Evolutionary conservation across 805 yeast genomes (phyloP).

Genomic region (Zygosaccharomyces kombuchaensis): DNA sequence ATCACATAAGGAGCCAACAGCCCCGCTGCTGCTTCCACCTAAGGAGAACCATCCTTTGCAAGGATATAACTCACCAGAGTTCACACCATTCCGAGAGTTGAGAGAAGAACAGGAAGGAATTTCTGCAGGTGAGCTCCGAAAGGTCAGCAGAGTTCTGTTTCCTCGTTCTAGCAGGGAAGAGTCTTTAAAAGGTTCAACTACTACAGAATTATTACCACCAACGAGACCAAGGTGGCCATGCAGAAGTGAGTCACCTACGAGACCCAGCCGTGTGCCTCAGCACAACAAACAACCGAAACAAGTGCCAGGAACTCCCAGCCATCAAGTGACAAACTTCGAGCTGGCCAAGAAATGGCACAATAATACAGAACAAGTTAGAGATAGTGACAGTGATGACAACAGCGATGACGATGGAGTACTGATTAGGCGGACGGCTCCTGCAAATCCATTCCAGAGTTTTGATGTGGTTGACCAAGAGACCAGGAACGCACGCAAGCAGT

Average conservation of each 20-base stretch:
- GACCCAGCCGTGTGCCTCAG: not conserved
- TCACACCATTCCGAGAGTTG: slow-evolving; percentile 23
- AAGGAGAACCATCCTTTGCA: slow-evolving; percentile 17
- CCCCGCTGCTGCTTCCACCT: slow-evolving; percentile 19
- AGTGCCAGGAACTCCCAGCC: slow-evolving; percentile 36
- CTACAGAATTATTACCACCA: slow-evolving; percentile 17
- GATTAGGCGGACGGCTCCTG: not conserved
- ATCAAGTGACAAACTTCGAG: slow-evolving; percentile 33
- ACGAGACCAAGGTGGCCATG: slow-evolving; percentile 17
- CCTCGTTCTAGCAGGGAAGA: slow-evolving; percentile 16
- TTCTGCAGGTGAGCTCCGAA: slow-evolving; percentile 10
- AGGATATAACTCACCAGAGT: slow-evolving; percentile 33
- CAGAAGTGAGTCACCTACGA: slow-evolving; percentile 2
- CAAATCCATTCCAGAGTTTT: slow-evolving; percentile 18
- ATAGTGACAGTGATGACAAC: slow-evolving; percentile 14
- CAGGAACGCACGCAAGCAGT: slow-evolving; percentile 16
- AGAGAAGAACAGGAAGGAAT: slow-evolving; percentile 12
- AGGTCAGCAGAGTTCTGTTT: slow-evolving; percentile 27
- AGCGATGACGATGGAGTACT: slow-evolving; percentile 4
- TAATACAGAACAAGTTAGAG: slow-evolving; percentile 14
- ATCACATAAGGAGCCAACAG: slow-evolving; percentile 8
- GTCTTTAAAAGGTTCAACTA: slow-evolving; percentile 1
- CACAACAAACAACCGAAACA: slow-evolving; percentile 17
- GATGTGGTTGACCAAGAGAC: slow-evolving; percentile 13
- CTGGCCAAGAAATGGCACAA: slow-evolving; percentile 36